A percentile compares a stretch with the other conserved stretches of the same genome.
phyloP scores from a whole-genome alignment of 768 basidiomycete species.

The Lanmaoa rubissima region DNA sequence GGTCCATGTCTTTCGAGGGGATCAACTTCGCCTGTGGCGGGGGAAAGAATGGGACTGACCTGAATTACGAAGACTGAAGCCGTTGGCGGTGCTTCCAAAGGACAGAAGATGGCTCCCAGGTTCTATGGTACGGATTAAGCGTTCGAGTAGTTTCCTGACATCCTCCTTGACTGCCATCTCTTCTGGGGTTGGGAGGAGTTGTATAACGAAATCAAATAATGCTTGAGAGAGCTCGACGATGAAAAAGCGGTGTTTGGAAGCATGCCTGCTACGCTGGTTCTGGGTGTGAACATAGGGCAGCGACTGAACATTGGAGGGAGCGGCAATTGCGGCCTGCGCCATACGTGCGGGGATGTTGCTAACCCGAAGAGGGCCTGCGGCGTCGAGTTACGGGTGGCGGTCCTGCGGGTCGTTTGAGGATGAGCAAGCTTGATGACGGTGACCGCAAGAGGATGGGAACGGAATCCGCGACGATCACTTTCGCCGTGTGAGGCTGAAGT shows the following conservation, averaged over 20 bases:
- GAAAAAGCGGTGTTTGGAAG: constrained; percentile 59
- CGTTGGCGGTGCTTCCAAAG: constrained; percentile 96
- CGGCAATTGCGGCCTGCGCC: constrained; percentile 30
- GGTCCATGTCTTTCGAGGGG: constrained; percentile 82
- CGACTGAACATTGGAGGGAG: constrained; percentile 20
- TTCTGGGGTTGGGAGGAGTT: constrained; percentile 84
- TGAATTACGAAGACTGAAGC: constrained; percentile 94
- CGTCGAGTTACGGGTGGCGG: constrained; percentile 4
- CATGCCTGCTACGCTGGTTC: constrained; percentile 35
- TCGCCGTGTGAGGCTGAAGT: constrained; percentile 20
- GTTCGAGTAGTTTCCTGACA: constrained; percentile 90
- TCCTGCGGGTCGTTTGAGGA: background rate
- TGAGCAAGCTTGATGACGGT: constrained; percentile 7
- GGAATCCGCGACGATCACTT: constrained; percentile 30
- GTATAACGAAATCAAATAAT: constrained; percentile 91
- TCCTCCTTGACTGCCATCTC: constrained; percentile 96
- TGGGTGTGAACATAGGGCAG: constrained; percentile 32
- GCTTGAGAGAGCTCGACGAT: constrained; percentile 81
- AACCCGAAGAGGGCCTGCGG: background rate
- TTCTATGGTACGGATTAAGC: constrained; percentile 92
- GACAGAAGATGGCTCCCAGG: constrained; percentile 87
- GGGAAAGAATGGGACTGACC: constrained; percentile 45
- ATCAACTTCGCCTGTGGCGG: constrained; percentile 9
- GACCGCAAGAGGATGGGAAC: constrained; percentile 18
- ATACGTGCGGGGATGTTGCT: constrained; percentile 11